These are phyloP conservation scores for Porphyrellus cyaneotinctus DNA, from an alignment of 768 basidiomycete genomes.

Conservation along the genomic window DNA sequence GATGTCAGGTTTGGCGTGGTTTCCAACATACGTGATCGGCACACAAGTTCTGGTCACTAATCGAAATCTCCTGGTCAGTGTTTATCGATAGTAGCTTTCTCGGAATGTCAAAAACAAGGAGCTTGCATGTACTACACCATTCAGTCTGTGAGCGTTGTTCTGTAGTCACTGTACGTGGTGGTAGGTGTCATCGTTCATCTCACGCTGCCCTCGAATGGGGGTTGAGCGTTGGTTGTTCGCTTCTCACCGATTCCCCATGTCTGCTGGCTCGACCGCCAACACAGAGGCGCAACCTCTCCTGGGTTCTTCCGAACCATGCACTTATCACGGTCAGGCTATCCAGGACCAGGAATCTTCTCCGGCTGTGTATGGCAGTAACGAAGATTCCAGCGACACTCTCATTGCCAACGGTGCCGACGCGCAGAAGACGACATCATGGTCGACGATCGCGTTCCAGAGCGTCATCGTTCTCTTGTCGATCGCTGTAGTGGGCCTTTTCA, in stretches of 20 bases:
- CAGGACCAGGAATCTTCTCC: not conserved
- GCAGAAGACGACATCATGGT: slow-evolving; percentile 12
- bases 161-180: no score
- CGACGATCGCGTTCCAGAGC: slow-evolving; percentile 25
- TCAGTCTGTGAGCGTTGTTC: no score
- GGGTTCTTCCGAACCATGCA: slow-evolving; percentile 11
- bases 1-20: no score
- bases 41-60: no score
- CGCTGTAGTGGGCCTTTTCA: slow-evolving; percentile 45
- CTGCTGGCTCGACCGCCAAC: slow-evolving; percentile 6
- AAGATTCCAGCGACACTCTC: slow-evolving; percentile 12
- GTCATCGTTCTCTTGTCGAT: slow-evolving; percentile 35
- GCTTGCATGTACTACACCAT: no score
- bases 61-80: no score
- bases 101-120: no score
- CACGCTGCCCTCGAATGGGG: not conserved
- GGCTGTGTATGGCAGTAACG: slow-evolving; percentile 9
- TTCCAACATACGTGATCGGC: no score
- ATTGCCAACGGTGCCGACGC: not conserved
- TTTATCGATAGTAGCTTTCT: no score
- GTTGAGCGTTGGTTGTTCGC: not conserved
- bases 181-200: no score
- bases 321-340: slow-evolving; percentile 13
- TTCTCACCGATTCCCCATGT: slow-evolving; percentile 20
- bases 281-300: slow-evolving; percentile 25